phyloP scores from a whole-genome alignment of 2,329 filamentous ascomycete species.

The Zymoseptoria pseudotritici region DNA sequence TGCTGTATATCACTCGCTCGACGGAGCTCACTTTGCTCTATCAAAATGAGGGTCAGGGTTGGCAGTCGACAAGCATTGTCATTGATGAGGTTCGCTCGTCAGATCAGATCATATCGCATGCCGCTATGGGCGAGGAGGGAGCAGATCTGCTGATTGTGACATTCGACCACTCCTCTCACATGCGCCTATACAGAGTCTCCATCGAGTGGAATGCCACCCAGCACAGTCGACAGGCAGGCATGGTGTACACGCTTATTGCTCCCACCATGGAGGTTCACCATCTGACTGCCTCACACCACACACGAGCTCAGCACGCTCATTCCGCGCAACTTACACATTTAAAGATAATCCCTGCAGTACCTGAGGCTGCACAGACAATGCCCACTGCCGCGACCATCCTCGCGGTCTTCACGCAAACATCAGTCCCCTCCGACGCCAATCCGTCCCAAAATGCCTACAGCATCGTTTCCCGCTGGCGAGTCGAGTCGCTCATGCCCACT shows the following conservation, averaged over 20 bases:
- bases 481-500: slow-evolving; percentile 44
- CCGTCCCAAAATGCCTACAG: slow-evolving; percentile 61
- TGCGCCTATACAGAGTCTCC: slow-evolving; percentile 65
- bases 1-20: slow-evolving; percentile 69
- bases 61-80: slow-evolving; percentile 62
- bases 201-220: slow-evolving; percentile 62
- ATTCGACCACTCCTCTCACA: slow-evolving; percentile 61
- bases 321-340: slow-evolving; percentile 21
- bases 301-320: slow-evolving; percentile 23
- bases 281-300: slow-evolving; percentile 20
- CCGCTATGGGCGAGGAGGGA: slow-evolving; percentile 54
- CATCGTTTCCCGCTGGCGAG: slow-evolving; percentile 75
- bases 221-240: slow-evolving; percentile 26
- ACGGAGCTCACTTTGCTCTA: slow-evolving; percentile 70
- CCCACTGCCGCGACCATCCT: slow-evolving; percentile 48
- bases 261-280: slow-evolving; percentile 23
- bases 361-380: slow-evolving; percentile 47
- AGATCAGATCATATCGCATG: slow-evolving; percentile 73
- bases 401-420: slow-evolving; percentile 59
- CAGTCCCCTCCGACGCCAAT: slow-evolving; percentile 32
- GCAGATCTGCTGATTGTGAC: slow-evolving; percentile 56
- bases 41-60: slow-evolving; percentile 63
- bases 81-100: slow-evolving; percentile 34
- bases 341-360: slow-evolving; percentile 41
- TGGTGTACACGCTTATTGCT: slow-evolving; percentile 21